Base-by-base conservation (phyloP, 2,329 filamentous ascomycete genomes). In the Calonectria pteridis region DNA sequence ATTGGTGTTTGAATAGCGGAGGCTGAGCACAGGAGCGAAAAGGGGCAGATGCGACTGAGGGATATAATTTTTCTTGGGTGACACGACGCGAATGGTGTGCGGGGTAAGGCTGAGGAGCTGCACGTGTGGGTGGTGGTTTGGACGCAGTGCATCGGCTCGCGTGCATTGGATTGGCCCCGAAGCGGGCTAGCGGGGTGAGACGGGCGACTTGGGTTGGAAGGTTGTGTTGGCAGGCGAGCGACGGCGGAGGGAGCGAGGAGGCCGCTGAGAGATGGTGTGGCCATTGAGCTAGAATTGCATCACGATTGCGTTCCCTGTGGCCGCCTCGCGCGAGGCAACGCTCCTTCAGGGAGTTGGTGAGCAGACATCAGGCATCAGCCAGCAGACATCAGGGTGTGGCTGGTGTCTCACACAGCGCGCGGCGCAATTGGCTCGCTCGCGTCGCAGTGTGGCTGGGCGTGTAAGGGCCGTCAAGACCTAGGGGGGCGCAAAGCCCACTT, bases 391-490 rank as follows among this genome's bases (percentile, higher is more conserved):
- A 55, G 51, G 18, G 29, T 55, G 51, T 55, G 51, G 51, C 51
- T 55, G 51, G 51, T 55, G 51, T n/a, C 10, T n/a, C 43, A 23
- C 20, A 23, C 43, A n/a, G 9, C 20, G 6, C 40, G 43, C 43
- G 43, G n/a, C 43, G n/a, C 43, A 46, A 46, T 46, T 46, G 43
- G 43, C n/a, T 23, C n/a, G 43, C 43, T 46, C 43, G 20, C 2
- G 43, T 46, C 20, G n/a, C 43, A 58, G 7, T 14, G 55, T 59
- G 55, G 55, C 55, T 62, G 20, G 53, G 31, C 53, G 29, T 18
- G 23, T 62, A 62, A 62, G 55, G 55, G 55, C 33, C 55, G 9
- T 33, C 55, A 62, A 62, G 55, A 62, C 55, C 55, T 62, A 62
- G 55, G 26, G 33, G n/a, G 26, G 55, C 55, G 26, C 55, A 62